Evolutionary conservation across 345 rosid genomes (phyloP), one percentile per base, ranked within the genome.

Genomic region (Eucalyptus dawsonii): DNA sequence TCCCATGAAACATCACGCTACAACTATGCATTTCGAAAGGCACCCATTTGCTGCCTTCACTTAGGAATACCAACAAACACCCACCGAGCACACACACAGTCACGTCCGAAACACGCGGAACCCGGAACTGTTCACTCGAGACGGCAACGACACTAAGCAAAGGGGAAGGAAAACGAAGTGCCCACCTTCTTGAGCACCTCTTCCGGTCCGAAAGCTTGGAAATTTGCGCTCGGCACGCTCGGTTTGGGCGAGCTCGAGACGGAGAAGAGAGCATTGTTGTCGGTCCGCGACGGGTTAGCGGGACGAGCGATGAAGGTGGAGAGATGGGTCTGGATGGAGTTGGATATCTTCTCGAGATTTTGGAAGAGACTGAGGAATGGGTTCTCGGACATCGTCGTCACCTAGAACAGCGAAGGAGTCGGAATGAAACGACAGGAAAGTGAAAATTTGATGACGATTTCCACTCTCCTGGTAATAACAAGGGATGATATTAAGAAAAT

Each of bases 291-390:
- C 7, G 90, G 90, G 67, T 3, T 88, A 65, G 11, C 88, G 65
- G 89, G 24, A 86, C 88, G 91, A 80, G 88, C 88, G 51, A 89
- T 65, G 91, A 96, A 91, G 88, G 92, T 95, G 5, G 95, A 93
- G 89, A 97, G 89, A 76, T 92, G 97, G 89, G 92, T 91, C 89
- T 94, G 98, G 19, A 96, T 50, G 69, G 94, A 93, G 81, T 42
- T 93, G 42, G 96, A 93, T 51, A 94, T 34, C 80, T 93, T 95
- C 65, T 91, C 93, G 25, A 93, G 80, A 65, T 91, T 93, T 14
- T 89, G 93, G 88, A 93, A 89, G 89, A 96, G 90, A 83, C 92
- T 81, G 87, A 92, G 95, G 88, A 94, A 88, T 88, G 97, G 95
- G 54, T 93, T 93, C 89, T 94, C 97, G 17, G 91, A 87, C 97